Conservation (phyloP, 2,329 filamentous ascomycete species). For the Thielaviopsis musarum region DNA sequence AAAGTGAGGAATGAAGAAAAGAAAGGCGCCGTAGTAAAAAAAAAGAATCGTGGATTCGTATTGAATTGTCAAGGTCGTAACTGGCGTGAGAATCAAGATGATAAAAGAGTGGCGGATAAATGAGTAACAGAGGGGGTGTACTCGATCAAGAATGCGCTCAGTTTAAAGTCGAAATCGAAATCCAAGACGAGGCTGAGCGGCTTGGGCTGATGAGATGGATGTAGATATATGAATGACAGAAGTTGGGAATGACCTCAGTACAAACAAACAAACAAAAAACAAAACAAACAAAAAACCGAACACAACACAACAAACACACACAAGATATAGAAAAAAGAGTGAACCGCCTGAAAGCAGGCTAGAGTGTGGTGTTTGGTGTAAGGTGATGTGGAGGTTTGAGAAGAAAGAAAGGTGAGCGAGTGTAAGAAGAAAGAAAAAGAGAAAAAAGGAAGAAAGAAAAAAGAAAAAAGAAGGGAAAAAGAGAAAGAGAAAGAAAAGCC, state of each 20-base stretch:
- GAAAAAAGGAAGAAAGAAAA: conserved; percentile 6
- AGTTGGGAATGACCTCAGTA: not conserved
- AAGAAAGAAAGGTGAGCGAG: conserved; percentile 15
- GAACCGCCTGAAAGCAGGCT: conserved; percentile 41
- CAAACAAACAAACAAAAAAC: not conserved
- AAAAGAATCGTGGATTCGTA: no score
- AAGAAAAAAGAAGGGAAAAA: conserved; percentile 16
- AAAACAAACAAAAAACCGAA: conserved; percentile 4
- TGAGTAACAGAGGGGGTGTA: not conserved
- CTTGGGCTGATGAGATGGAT: not conserved
- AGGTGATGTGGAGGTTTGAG: conserved; percentile 12
- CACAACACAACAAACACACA: conserved; percentile 13
- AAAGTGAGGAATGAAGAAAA: no score
- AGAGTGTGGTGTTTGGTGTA: not conserved
- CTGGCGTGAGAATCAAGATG: no score
- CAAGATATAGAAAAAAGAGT: conserved; percentile 29
- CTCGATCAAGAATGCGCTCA: not conserved
- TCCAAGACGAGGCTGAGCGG: not conserved
- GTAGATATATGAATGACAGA: not conserved
- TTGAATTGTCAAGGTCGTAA: no score
- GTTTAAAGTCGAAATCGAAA: not conserved
- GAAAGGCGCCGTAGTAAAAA: no score
- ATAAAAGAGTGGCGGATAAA: not conserved
- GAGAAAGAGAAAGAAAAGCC: conserved; percentile 13
- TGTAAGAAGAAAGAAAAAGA: conserved; percentile 3